Conservation (phyloP, 78 protist species). For the Thecamonas trahens region DNA sequence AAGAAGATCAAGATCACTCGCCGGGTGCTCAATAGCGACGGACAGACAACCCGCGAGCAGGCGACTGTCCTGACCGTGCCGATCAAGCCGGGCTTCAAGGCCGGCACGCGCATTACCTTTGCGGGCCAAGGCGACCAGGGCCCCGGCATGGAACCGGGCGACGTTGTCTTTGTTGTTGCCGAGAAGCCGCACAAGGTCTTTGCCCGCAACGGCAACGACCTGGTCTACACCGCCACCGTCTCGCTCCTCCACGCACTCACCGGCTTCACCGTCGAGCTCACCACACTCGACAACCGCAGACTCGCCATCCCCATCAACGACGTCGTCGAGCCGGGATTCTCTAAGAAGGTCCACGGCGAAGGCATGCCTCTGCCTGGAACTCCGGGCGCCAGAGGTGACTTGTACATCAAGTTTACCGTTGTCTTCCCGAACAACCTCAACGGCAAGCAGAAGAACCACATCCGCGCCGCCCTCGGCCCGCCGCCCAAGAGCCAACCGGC, state of each 20-base stretch:
- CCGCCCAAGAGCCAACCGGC: no score
- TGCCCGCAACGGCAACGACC: conserved; percentile 1
- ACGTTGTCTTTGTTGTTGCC: neutral
- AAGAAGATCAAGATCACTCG: conserved; percentile 16
- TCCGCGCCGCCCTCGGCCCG: no score
- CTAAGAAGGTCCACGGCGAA: conserved; percentile 13
- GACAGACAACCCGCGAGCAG: conserved; percentile 3
- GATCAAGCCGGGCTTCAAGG: conserved; percentile 15
- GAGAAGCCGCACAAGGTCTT: neutral
- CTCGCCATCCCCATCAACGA: neutral
- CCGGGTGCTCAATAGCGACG: neutral
- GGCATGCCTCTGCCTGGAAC: conserved; percentile 28
- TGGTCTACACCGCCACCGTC: neutral
- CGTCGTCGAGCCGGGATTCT: neutral
- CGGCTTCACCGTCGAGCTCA: conserved; percentile 4
- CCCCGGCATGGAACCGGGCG: conserved; percentile 10
- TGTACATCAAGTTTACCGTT: conserved; percentile 3
- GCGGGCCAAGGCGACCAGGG: conserved; percentile 9
- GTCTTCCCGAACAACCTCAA: conserved; percentile 15
- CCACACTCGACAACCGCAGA: conserved; percentile 6
- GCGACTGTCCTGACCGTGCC: neutral
- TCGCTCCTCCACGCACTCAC: conserved; percentile 10
- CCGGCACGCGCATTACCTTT: conserved; percentile 9
- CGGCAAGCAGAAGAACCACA: conserved; percentile 17
- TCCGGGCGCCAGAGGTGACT: conserved; percentile 16